Base-by-base conservation (phyloP, 768 basidiomycete genomes). In the Termitomyces heimii region DNA sequence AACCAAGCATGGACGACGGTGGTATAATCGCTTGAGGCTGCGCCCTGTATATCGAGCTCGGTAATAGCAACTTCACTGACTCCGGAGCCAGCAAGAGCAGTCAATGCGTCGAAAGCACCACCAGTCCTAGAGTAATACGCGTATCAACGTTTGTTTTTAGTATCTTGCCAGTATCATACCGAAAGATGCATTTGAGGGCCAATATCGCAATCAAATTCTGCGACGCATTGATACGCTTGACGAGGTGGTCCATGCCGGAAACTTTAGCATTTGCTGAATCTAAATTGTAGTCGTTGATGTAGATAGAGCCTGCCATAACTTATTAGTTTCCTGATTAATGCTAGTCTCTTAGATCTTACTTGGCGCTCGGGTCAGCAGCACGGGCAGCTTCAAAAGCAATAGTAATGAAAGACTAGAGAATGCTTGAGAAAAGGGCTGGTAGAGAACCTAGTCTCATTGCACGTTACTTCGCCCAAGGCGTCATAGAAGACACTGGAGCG, bases 341-440 rank as follows among this genome's bases (percentile, higher is more conserved):
- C 18, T 5, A 16, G 26, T 22, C 24, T 20, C 13, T 34, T 24
- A 40, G 35, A 18, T 26, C 65, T 57, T 65, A 76, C 72, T 79
- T 81, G 40, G 81, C 78, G 35, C 62, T 74, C 28, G 76, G 71
- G 66, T 83, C 82, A 8, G 78, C 77, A 32, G 73, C 68, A 20
- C 78, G 70, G 6, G 81, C 81, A 28, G 78, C 76, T 58, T 72
- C 61, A 73, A 80, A 82, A 20, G 82, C 81, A 58, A 81, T 76
- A 34, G 71, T 71, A 63, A 83, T 75, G 66, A 80, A 82, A 43
- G 73, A 72, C 68, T 75, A 55, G 18, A 54, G 6, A 60, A 16
- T 14, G 24, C 48, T n/a, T 58, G 54, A 51, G 50, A 50, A 6
- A 54, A 44, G 16, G 26, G 12, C 4, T n/a, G 18, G 18, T 37